These are phyloP conservation scores for Chrysosporium keratinophilum DNA, from an alignment of 2,329 filamentous ascomycete genomes.

Conservation along the genomic window DNA sequence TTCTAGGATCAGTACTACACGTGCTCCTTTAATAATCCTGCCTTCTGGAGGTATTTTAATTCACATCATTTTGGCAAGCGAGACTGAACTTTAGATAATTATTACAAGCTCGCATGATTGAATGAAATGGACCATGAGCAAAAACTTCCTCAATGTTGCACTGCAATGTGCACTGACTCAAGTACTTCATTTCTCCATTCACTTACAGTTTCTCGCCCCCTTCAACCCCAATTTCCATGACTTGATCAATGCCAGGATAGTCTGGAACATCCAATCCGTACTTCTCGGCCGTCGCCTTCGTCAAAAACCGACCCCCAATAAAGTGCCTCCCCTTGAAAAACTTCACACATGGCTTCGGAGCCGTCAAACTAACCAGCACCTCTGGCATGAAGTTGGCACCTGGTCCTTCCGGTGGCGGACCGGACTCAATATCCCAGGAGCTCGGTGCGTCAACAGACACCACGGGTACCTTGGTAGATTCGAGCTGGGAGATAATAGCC, in stretches of 20 bases:
- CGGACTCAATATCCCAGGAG: slow-evolving; percentile 84
- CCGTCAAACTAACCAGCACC: slow-evolving; percentile 77
- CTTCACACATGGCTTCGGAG: slow-evolving; percentile 80
- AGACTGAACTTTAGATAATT: no score
- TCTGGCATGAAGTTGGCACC: slow-evolving; percentile 72
- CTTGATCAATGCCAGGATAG: slow-evolving; percentile 79
- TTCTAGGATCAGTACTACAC: no score
- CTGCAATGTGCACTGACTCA: background rate
- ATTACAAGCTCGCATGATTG: no score
- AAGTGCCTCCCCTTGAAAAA: slow-evolving; percentile 79
- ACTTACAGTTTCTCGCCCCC: slow-evolving; percentile 27
- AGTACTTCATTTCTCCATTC: background rate
- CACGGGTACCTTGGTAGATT: slow-evolving; percentile 63
- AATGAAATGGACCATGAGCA: background rate
- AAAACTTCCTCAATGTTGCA: background rate
- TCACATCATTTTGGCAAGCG: no score
- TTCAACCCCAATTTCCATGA: slow-evolving; percentile 59
- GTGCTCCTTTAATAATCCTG: slow-evolving; percentile 1
- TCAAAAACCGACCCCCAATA: slow-evolving; percentile 80
- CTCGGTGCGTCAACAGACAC: slow-evolving; percentile 87
- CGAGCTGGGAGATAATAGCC: slow-evolving; percentile 64
- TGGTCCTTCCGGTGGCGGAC: slow-evolving; percentile 65
- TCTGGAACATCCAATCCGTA: slow-evolving; percentile 73
- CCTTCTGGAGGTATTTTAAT: background rate
- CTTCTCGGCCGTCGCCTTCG: slow-evolving; percentile 65